These are phyloP conservation scores for Carpinus fangiana DNA, from an alignment of 306 rosid genomes.

Conservation along the genomic window DNA sequence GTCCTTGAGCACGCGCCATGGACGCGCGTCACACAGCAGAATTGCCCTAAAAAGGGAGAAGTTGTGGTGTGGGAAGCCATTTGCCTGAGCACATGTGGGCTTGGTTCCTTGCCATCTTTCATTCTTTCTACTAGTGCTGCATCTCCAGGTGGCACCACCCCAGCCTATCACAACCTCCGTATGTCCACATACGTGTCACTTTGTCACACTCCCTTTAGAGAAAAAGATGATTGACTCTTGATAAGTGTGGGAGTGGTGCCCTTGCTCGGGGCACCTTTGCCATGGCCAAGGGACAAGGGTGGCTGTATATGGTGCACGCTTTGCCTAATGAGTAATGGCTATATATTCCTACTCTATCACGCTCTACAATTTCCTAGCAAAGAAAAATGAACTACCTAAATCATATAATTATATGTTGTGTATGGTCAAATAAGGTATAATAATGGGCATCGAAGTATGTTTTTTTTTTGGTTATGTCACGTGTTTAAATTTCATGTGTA, in stretches of 20 bases:
- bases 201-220: no score
- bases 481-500: no score
- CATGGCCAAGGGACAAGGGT: no score
- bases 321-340: no score
- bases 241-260: background rate
- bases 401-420: no score
- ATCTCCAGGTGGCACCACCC: constrained; percentile 46
- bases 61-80: background rate
- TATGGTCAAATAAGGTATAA: no score
- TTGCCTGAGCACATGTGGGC: constrained; percentile 27
- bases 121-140: background rate
- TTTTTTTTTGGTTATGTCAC: no score
- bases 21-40: background rate
- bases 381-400: no score
- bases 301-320: no score
- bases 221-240: background rate
- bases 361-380: no score
- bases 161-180: constrained; percentile 14
- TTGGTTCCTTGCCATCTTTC: constrained; percentile 17
- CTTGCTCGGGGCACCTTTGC: background rate
- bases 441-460: no score
- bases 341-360: no score
- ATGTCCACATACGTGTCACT: constrained; percentile 26
- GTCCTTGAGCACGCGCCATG: constrained; percentile 1
- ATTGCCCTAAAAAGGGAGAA: background rate